A percentile compares a stretch with the other conserved stretches of the same genome.
These are phyloP conservation scores for Xylaria sp. DNA, from an alignment of 2,329 filamentous ascomycete genomes.

Conservation along the genomic window DNA sequence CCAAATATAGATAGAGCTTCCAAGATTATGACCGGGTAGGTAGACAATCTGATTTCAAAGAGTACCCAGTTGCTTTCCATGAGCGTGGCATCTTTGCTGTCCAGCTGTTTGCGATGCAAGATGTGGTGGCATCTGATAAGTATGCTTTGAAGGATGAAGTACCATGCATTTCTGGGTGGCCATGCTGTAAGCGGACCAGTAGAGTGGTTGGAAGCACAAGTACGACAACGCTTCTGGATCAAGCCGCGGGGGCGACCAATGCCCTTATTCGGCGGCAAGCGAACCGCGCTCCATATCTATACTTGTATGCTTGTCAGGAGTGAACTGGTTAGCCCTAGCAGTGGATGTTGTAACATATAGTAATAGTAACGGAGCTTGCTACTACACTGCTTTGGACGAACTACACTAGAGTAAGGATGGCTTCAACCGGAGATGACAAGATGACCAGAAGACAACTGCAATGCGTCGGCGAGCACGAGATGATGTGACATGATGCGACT, in stretches of 20 bases:
- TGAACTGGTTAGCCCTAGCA: background rate
- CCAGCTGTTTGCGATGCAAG: background rate
- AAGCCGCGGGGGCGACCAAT: background rate
- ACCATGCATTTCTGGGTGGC: slow-evolving; percentile 31
- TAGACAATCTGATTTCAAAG: background rate
- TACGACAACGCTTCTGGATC: slow-evolving; percentile 8
- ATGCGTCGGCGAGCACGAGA: background rate
- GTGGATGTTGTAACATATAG: background rate
- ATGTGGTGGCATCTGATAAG: slow-evolving; percentile 7
- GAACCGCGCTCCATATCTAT: background rate
- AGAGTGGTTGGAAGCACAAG: slow-evolving; percentile 17
- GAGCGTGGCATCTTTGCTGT: background rate
- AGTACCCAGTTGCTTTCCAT: background rate
- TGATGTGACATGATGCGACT: slow-evolving; percentile 1
- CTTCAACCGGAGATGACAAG: slow-evolving; percentile 5
- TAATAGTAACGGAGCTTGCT: background rate
- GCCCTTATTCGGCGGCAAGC: slow-evolving; percentile 17
- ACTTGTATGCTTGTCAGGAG: no score
- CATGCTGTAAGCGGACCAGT: slow-evolving; percentile 23
- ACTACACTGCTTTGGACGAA: background rate
- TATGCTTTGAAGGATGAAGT: slow-evolving; percentile 27
- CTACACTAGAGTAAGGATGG: background rate
- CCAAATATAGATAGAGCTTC: background rate
- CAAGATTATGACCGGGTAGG: background rate
- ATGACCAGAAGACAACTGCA: background rate